A percentile compares a stretch with the other conserved stretches of the same genome.
phyloP scores from a whole-genome alignment of 139 green algal genomes.

The Bryopsis sp. region DNA sequence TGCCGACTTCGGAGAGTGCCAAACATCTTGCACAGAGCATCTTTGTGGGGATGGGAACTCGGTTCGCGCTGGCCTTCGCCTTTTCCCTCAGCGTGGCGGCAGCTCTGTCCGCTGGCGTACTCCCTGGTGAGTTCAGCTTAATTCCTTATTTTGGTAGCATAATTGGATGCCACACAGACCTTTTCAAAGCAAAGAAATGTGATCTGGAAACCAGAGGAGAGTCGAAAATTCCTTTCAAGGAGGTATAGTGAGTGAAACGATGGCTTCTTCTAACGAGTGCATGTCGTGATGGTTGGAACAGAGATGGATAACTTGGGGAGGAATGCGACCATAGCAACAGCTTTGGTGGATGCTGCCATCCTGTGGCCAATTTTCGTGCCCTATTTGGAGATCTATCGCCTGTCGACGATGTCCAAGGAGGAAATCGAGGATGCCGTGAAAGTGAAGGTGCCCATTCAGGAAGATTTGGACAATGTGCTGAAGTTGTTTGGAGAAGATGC shows the following conservation, averaged over 20 bases:
- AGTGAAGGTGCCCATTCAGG: conserved; percentile 53
- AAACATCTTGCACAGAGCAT: conserved; percentile 40
- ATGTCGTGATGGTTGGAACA: no score
- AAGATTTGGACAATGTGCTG: conserved; percentile 20
- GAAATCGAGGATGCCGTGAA: conserved; percentile 68
- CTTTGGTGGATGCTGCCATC: conserved; percentile 33
- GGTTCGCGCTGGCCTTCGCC: conserved; percentile 20
- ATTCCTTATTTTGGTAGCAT: no score
- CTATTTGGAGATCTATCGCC: conserved; percentile 47
- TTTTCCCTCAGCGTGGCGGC: conserved; percentile 20
- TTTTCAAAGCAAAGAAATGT: no score
- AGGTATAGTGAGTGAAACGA: no score
- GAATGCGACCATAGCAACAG: no score
- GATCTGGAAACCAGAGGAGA: no score
- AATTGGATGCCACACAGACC: no score
- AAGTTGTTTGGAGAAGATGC: conserved; percentile 81
- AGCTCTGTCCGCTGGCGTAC: not conserved
- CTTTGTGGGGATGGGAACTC: conserved; percentile 16
- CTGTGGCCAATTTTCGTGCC: conserved; percentile 52
- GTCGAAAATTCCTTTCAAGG: no score
- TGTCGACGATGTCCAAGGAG: conserved; percentile 39
- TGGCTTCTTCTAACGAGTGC: no score
- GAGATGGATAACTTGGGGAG: no score
- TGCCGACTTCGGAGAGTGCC: conserved; percentile 32
- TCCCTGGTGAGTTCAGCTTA: not conserved